Base-by-base conservation (phyloP, 1,139 yeast genomes). In the Pichia sp. region DNA sequence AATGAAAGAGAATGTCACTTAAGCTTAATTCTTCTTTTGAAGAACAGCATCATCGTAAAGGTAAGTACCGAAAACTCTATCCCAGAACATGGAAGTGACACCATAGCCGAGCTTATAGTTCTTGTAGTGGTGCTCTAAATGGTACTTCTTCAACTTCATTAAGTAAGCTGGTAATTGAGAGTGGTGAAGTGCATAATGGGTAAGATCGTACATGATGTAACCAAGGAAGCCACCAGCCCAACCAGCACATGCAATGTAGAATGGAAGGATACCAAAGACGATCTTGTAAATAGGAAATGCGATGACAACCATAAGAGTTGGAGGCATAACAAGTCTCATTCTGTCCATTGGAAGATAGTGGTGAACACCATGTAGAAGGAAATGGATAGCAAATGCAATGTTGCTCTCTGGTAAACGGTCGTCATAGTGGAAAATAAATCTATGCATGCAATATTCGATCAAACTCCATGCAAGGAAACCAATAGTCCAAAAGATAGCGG, bases 281-380 rank as follows among this genome's bases (percentile, higher is more conserved):
- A 75, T 56, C 44, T 62, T 67, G 58, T 75, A 77, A 52, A 81
- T 62, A 28, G 91, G 91, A 14, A 63, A 63, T 38, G 77, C 66
- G 33, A 81, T 54, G 3, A 65, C 63, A 20, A 72, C 45, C 49
- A 88, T 79, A 53, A 91, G 65, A 0, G 96, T 68, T 32, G 99
- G 99, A 5, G 99, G 99, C 80, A 91, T 80, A 30, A 91, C 99
- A 56, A 91, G 72, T 56, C 99, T 77, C 60, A 77, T 69, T 41
- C 75, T 74, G 63, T 91, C 99, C 98, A 93, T 91, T 43, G 99
- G 99, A 51, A 91, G 69, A 60, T 86, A 91, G 60, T 91, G 99
- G 59, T 91, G 99, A 38, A 88, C 82, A 35, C 99, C 99, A 54
- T 91, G 99, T 47, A 88, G 67, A 45, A 87, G 62, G 68, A 91